Evolutionary conservation across 768 basidiomycete species (phyloP).

Genomic region (Brasilioporus rufonigricans): DNA sequence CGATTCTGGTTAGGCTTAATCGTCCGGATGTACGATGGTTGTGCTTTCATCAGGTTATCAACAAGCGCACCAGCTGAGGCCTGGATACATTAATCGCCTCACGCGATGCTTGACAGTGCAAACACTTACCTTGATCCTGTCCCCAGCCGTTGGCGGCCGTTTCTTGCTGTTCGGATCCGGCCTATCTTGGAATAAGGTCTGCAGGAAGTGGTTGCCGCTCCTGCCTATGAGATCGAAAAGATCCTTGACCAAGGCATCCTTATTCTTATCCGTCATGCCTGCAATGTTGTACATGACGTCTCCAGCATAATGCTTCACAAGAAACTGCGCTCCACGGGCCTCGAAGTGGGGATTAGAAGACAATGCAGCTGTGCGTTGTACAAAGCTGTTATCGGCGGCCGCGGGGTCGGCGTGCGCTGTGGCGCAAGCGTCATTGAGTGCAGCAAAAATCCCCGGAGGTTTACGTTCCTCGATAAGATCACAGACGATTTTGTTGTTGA

Average conservation of each 20-base stretch:
- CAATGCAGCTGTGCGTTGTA: conserved; percentile 82
- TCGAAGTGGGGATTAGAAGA: conserved; percentile 93
- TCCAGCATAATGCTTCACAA: conserved; percentile 96
- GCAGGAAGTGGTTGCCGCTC: conserved; percentile 83
- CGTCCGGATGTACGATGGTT: conserved; percentile 97
- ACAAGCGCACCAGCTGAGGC: conserved; percentile 94
- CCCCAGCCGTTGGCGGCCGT: conserved; percentile 94
- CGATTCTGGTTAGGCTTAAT: conserved; percentile 99
- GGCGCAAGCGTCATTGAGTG: conserved; percentile 97
- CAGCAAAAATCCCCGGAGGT: conserved; percentile 96
- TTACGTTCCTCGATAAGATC: conserved; percentile 96
- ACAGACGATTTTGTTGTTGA: conserved; percentile 98
- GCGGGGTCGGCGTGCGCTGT: conserved; percentile 97
- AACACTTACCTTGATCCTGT: conserved; percentile 83
- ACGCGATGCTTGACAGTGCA: neutral
- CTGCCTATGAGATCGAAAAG: conserved; percentile 82
- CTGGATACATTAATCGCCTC: conserved; percentile 35
- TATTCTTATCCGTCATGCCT: conserved; percentile 99
- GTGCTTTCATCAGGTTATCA: conserved; percentile 95
- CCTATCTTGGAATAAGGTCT: conserved; percentile 87
- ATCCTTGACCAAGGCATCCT: conserved; percentile 95
- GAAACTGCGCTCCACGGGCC: conserved; percentile 87
- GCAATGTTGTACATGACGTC: conserved; percentile 97
- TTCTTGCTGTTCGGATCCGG: conserved; percentile 98
- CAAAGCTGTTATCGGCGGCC: conserved; percentile 96